These are phyloP conservation scores for Chenopodium quinoa DNA, from an alignment of 148 eudicot genomes.

Conservation along the genomic window DNA sequence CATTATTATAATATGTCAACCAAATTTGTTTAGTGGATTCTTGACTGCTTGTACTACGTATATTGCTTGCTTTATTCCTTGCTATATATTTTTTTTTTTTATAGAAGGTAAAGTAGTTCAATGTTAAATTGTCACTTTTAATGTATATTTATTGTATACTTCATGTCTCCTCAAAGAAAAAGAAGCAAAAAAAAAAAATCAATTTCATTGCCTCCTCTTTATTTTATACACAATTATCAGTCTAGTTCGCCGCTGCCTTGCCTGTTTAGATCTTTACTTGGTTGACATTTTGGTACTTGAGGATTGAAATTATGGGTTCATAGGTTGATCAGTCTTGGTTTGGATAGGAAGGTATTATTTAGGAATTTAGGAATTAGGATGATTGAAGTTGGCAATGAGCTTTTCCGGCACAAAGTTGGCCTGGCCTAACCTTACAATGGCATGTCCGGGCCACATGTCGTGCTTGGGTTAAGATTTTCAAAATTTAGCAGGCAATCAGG, in stretches of 20 bases:
- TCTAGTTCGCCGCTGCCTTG: neutral
- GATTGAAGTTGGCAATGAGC: no score
- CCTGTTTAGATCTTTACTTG: neutral
- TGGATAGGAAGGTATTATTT: neutral
- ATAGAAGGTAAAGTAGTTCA: no score
- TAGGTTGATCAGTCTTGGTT: constrained; percentile 1
- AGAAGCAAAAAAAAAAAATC: no score
- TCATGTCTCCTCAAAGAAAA: no score
- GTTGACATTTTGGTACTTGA: neutral
- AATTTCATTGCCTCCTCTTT: no score
- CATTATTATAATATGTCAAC: neutral
- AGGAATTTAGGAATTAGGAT: no score
- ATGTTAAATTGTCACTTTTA: neutral
- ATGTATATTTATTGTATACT: neutral
- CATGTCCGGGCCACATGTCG: neutral
- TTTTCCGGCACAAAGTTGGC: neutral
- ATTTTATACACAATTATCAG: neutral
- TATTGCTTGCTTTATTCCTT: neutral
- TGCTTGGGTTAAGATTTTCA: no score
- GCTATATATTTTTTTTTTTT: no score
- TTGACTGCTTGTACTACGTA: neutral
- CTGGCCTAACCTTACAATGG: neutral
- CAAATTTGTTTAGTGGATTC: neutral
- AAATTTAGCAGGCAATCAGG: neutral
- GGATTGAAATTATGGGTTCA: neutral